Conservation (phyloP, 306 rosid genomes). For the Trifolium subterraneum region DNA sequence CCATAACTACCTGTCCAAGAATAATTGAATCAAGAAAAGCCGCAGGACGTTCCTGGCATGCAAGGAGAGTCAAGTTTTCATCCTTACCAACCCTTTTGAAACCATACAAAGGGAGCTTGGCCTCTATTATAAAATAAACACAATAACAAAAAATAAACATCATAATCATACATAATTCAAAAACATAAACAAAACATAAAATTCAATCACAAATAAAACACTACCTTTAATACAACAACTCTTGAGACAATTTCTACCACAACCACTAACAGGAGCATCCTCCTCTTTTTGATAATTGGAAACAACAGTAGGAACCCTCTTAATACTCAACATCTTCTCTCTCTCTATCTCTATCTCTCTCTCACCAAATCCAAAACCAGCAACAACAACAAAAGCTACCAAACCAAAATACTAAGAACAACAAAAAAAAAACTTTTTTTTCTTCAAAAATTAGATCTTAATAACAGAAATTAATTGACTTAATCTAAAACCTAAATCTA, state of each 20-base stretch:
- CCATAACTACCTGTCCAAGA: constrained; percentile 80
- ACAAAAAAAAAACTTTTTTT: not conserved
- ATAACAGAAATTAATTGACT: not conserved
- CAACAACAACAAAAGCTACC: constrained; percentile 22
- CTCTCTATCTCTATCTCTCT: not conserved
- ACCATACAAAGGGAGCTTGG: constrained; percentile 85
- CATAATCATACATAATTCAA: not conserved
- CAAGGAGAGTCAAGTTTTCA: constrained; percentile 41
- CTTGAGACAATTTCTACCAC: constrained; percentile 84
- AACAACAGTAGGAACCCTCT: constrained; percentile 92
- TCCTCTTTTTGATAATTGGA: constrained; percentile 86
- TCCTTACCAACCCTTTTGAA: constrained; percentile 54
- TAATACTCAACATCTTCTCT: constrained; percentile 77
- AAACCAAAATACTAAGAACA: not conserved
- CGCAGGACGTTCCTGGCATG: constrained; percentile 57
- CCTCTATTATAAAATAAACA: constrained; percentile 53
- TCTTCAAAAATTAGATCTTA: constrained; percentile 25
- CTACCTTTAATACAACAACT: constrained; percentile 84
- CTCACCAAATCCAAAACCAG: constrained; percentile 34
- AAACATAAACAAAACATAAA: not conserved
- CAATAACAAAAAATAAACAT: not conserved
- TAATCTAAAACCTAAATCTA: constrained; percentile 24
- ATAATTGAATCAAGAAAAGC: constrained; percentile 81
- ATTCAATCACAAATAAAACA: not conserved
- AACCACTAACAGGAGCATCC: constrained; percentile 60